Conservation (phyloP, 75 land plant genomes). For the Pinus tabuliformis region DNA sequence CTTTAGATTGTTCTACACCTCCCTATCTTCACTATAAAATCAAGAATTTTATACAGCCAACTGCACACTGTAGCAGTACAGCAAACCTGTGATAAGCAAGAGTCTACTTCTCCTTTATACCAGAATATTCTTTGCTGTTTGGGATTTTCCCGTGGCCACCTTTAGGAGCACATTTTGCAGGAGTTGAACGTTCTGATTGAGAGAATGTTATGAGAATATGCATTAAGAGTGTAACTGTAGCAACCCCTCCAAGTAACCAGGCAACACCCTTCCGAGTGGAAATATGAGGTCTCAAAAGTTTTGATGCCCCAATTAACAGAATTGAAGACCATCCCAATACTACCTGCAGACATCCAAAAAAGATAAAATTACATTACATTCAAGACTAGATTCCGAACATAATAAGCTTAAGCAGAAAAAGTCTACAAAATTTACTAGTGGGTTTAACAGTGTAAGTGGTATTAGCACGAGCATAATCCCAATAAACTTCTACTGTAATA, state of each 20-base stretch:
- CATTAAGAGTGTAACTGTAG: conserved; percentile 52
- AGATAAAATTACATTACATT: conserved; percentile 30
- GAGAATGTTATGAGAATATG: conserved; percentile 63
- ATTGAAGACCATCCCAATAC: conserved; percentile 47
- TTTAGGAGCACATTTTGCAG: conserved; percentile 44
- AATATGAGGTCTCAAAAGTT: conserved; percentile 29
- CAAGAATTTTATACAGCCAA: neutral
- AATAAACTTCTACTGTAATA: neutral
- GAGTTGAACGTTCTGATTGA: conserved; percentile 75
- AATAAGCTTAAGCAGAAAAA: neutral
- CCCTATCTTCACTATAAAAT: neutral
- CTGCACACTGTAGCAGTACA: neutral
- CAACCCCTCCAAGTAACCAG: conserved; percentile 42
- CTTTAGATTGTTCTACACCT: neutral
- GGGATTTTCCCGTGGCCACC: neutral
- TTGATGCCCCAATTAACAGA: conserved; percentile 28
- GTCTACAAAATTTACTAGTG: neutral
- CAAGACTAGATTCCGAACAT: neutral
- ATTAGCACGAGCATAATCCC: neutral
- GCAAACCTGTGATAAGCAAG: neutral
- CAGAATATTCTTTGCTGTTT: neutral
- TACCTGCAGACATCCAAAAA: conserved; percentile 38
- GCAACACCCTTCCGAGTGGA: conserved; percentile 69
- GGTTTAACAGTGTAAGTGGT: neutral
- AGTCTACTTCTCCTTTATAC: neutral